These are phyloP conservation scores for Tothia fuscella DNA, from an alignment of 2,329 filamentous ascomycete species.

Conservation along the genomic window DNA sequence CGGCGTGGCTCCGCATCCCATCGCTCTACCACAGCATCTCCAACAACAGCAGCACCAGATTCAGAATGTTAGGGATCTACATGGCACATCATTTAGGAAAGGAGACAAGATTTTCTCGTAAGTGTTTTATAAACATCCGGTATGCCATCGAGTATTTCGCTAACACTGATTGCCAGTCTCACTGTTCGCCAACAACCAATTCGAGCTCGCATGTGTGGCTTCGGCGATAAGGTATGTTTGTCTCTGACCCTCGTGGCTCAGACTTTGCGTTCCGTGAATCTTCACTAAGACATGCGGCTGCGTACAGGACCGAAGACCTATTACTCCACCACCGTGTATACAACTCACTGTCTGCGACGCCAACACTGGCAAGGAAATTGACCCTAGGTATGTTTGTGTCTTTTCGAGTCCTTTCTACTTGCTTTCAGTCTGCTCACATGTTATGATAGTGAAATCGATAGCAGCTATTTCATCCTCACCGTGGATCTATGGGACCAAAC, in stretches of 20 bases:
- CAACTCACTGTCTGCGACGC: slow-evolving; percentile 67
- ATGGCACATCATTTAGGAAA: neutral
- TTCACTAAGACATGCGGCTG: slow-evolving; percentile 16
- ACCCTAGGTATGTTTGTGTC: slow-evolving; percentile 56
- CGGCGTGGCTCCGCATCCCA: neutral
- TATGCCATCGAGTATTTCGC: neutral
- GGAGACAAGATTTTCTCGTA: slow-evolving; percentile 2
- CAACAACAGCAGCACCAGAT: neutral
- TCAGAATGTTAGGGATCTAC: neutral
- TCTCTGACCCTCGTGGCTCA: no score
- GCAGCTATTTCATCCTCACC: slow-evolving; percentile 54
- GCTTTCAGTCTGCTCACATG: no score
- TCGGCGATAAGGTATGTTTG: slow-evolving; percentile 80
- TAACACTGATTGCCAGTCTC: slow-evolving; percentile 4
- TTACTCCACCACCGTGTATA: slow-evolving; percentile 90
- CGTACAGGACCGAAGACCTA: slow-evolving; percentile 74
- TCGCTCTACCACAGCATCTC: neutral
- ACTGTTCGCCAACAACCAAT: slow-evolving; percentile 77
- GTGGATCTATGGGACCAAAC: slow-evolving; percentile 58
- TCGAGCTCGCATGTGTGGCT: slow-evolving; percentile 94
- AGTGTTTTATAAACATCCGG: no score
- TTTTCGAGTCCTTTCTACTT: slow-evolving; percentile 12
- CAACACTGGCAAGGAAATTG: slow-evolving; percentile 64
- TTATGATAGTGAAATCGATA: slow-evolving; percentile 38
- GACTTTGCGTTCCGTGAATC: slow-evolving; percentile 6